phyloP scores from a whole-genome alignment of 2,329 filamentous ascomycete species.

The Fusarium sp. region DNA sequence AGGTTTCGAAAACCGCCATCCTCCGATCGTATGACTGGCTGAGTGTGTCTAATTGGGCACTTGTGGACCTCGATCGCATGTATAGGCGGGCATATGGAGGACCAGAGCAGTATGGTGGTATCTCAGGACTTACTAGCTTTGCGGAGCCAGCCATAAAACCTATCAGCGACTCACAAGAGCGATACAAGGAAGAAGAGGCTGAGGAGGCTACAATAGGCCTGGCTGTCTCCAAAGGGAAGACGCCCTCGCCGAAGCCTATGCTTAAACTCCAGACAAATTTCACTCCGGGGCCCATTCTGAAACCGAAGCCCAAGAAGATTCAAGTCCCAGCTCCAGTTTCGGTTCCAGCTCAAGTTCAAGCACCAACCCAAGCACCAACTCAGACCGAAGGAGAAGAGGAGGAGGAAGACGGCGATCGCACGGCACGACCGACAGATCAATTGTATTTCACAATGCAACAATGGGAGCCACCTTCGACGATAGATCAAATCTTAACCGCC shows the following conservation, averaged over 20 bases:
- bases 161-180: constrained; percentile 32
- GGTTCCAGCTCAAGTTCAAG: background rate
- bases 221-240: constrained; percentile 39
- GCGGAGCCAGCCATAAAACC: constrained; percentile 36
- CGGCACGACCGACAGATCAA: constrained; percentile 49
- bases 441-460: constrained; percentile 39
- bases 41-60: constrained; percentile 58
- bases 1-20: constrained; percentile 61
- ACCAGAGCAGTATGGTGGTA: constrained; percentile 54
- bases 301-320: constrained; percentile 23
- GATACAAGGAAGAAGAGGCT: constrained; percentile 37
- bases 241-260: constrained; percentile 40
- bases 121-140: constrained; percentile 50
- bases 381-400: constrained; percentile 39
- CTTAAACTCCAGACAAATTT: constrained; percentile 59
- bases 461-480: constrained; percentile 49
- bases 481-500: constrained; percentile 55
- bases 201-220: constrained; percentile 36
- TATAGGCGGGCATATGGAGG: constrained; percentile 67
- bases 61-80: constrained; percentile 64
- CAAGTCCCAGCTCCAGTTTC: background rate
- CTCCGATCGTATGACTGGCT: constrained; percentile 66
- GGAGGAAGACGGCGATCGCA: constrained; percentile 48
- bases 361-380: background rate
- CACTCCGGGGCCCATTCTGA: constrained; percentile 18